phyloP scores from a whole-genome alignment of 257 asterid genomes.

The Nicotiana obtusifolia region DNA sequence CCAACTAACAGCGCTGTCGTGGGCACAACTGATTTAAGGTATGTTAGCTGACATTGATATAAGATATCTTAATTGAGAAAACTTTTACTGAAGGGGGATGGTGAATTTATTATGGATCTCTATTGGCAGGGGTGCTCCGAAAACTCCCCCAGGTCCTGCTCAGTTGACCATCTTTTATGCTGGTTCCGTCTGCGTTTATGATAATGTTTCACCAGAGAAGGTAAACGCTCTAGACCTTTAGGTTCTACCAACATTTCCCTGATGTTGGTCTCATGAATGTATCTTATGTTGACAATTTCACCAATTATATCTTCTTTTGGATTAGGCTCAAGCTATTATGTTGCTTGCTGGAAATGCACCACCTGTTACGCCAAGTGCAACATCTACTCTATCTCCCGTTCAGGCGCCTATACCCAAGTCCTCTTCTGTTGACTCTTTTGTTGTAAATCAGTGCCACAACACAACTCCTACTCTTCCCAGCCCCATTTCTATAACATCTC shows the following conservation, averaged over 20 bases:
- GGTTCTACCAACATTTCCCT: background rate
- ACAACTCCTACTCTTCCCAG: conserved; percentile 29
- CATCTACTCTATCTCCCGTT: conserved; percentile 35
- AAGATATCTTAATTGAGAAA: background rate
- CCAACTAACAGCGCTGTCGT: conserved; percentile 40
- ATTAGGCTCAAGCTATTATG: conserved; percentile 93
- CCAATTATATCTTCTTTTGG: conserved; percentile 6
- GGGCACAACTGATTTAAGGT: conserved; percentile 76
- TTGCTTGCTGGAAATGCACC: conserved; percentile 82
- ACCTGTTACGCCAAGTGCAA: conserved; percentile 25
- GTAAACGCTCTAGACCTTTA: conserved; percentile 24
- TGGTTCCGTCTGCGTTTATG: conserved; percentile 78
- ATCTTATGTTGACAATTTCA: background rate
- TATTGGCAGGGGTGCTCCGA: conserved; percentile 40
- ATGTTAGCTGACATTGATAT: background rate
- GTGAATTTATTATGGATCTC: conserved; percentile 11
- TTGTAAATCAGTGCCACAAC: conserved; percentile 29
- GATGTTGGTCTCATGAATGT: background rate
- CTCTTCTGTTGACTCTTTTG: conserved; percentile 32
- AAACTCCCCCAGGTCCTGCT: conserved; percentile 44
- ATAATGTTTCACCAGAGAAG: conserved; percentile 74
- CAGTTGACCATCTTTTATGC: conserved; percentile 85
- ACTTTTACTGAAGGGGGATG: background rate
- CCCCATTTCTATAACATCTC: conserved; percentile 32
- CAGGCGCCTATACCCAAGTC: conserved; percentile 38